Evolutionary conservation across 2,329 filamentous ascomycete genomes (phyloP).

Genomic region (Cyphellophora attinorum): DNA sequence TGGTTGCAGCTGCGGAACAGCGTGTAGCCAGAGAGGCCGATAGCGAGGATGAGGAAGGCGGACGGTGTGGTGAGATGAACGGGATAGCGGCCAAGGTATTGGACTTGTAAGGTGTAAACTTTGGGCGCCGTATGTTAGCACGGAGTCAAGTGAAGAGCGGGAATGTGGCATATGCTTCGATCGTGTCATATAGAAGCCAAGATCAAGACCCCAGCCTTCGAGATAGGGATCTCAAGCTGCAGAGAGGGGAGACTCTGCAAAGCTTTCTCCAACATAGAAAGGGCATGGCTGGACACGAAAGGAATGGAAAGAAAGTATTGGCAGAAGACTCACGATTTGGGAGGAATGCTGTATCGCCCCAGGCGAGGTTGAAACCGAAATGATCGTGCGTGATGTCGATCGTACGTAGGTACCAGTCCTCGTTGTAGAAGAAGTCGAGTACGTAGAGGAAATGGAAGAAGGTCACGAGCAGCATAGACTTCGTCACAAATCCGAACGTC

Average conservation of each 20-base stretch:
- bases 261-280: too few relatives aligned
- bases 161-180: too few relatives aligned
- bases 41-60: slow-evolving; percentile 20
- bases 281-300: too few relatives aligned
- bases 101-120: slow-evolving; percentile 39
- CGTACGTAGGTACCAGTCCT: slow-evolving; percentile 35
- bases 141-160: too few relatives aligned
- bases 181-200: too few relatives aligned
- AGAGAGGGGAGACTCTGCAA: too few relatives aligned
- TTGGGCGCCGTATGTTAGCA: too few relatives aligned
- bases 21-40: slow-evolving; percentile 30
- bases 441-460: slow-evolving; percentile 37
- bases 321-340: too few relatives aligned
- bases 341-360: slow-evolving; percentile 38
- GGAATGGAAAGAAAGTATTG: too few relatives aligned
- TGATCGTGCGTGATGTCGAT: slow-evolving; percentile 35
- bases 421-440: slow-evolving; percentile 41
- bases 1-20: slow-evolving; percentile 38
- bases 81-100: slow-evolving; percentile 37
- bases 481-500: slow-evolving; percentile 29
- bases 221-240: too few relatives aligned
- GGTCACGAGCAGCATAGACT: slow-evolving; percentile 34
- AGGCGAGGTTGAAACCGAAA: slow-evolving; percentile 34
- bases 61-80: slow-evolving; percentile 19
- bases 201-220: too few relatives aligned